These are phyloP conservation scores for Vaccinium corymbosum DNA, from an alignment of 148 eudicot genomes.

Conservation along the genomic window DNA sequence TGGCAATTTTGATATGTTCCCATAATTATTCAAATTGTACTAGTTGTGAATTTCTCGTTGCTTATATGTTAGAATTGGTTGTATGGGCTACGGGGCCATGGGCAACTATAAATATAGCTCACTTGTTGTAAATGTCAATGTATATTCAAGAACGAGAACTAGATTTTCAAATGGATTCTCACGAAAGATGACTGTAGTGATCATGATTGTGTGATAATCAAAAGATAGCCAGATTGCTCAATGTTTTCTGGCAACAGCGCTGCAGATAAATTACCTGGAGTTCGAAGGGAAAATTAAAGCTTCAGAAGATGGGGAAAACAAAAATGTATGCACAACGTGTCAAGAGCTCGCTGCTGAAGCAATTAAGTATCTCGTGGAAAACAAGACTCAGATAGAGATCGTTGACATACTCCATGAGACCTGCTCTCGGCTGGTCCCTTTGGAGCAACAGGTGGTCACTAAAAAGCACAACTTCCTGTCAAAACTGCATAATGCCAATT, in stretches of 20 bases:
- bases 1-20: neutral
- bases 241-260: slow-evolving; percentile 19
- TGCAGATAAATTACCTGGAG: slow-evolving; percentile 23
- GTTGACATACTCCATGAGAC: slow-evolving; percentile 53
- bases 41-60: neutral
- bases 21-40: neutral
- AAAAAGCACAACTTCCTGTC: neutral
- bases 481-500: neutral
- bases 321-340: slow-evolving; percentile 59
- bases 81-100: neutral
- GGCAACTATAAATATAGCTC: neutral
- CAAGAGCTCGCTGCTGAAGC: slow-evolving; percentile 62
- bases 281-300: slow-evolving; percentile 22
- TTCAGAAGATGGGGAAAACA: slow-evolving; percentile 22
- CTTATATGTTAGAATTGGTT: slow-evolving; percentile 1
- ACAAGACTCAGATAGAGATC: slow-evolving; percentile 65
- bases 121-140: neutral
- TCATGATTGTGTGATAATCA: slow-evolving; percentile 4
- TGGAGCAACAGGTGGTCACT: slow-evolving; percentile 48
- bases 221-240: neutral
- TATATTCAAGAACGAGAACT: neutral
- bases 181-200: neutral
- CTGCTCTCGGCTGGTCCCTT: slow-evolving; percentile 53
- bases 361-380: slow-evolving; percentile 48
- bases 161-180: neutral